Percentiles rank a stretch among this genome's conserved stretches.
Conservation (phyloP, 73 alveolate species). For the Uronychia setigera region DNA sequence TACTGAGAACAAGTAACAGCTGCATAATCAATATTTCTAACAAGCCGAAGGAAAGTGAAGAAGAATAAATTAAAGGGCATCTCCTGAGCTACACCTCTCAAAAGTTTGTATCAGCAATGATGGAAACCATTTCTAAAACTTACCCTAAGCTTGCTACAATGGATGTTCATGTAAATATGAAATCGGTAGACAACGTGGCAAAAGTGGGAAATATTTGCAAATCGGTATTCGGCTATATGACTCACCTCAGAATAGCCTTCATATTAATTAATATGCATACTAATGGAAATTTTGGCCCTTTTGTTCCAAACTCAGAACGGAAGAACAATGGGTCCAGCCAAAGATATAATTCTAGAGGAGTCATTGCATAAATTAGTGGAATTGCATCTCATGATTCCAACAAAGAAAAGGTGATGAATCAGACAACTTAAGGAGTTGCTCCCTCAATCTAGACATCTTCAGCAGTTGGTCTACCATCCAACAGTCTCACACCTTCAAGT, state of each 20-base stretch:
- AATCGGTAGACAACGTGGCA: neutral
- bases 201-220: neutral
- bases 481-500: neutral
- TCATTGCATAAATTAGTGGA: neutral
- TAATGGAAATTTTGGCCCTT: neutral
- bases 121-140: neutral
- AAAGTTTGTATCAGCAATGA: neutral
- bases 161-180: neutral
- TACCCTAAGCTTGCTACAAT: neutral
- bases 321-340: neutral
- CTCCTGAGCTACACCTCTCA: conserved; percentile 2
- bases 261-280: neutral
- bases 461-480: neutral
- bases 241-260: neutral
- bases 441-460: neutral
- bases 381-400: neutral
- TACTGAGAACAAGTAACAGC: neutral
- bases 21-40: neutral
- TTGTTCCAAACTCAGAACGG: neutral
- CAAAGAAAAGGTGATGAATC: neutral
- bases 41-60: neutral
- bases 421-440: neutral
- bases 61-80: neutral
- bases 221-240: neutral
- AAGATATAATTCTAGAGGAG: neutral